Evolutionary conservation across 352 stramenopile genomes (phyloP).

Genomic region (Phytophthora tentaculata): DNA sequence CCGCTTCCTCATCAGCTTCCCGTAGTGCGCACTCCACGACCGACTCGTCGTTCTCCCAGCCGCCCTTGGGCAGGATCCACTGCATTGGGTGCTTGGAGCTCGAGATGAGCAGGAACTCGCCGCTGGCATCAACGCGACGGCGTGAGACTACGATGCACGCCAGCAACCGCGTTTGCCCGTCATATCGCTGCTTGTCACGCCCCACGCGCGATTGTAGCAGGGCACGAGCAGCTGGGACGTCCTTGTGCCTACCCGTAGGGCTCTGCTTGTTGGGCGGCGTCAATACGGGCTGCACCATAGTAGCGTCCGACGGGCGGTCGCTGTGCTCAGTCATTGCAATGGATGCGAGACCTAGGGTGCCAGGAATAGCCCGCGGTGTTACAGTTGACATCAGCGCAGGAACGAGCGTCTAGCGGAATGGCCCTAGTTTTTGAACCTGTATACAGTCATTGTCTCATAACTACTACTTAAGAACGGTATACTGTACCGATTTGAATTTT

Average conservation of each 20-base stretch:
- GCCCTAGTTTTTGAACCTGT: too few relatives aligned
- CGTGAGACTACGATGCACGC: slow-evolving; percentile 57
- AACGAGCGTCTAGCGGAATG: too few relatives aligned
- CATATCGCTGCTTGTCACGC: slow-evolving; percentile 73
- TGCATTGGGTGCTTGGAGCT: slow-evolving; percentile 86
- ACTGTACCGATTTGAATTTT: too few relatives aligned
- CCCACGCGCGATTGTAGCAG: slow-evolving; percentile 62
- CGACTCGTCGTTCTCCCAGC: slow-evolving; percentile 95
- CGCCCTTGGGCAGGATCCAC: slow-evolving; percentile 98
- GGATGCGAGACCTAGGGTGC: not conserved
- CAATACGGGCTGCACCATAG: slow-evolving; percentile 9
- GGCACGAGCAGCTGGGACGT: slow-evolving; percentile 10
- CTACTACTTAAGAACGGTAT: too few relatives aligned
- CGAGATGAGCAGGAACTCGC: slow-evolving; percentile 85
- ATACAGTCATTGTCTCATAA: too few relatives aligned
- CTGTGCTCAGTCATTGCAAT: slow-evolving; percentile 24
- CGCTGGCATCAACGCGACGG: not conserved
- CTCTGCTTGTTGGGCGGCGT: slow-evolving; percentile 27
- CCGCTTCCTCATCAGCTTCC: slow-evolving; percentile 95
- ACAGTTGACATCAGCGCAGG: too few relatives aligned
- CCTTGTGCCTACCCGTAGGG: slow-evolving; percentile 25
- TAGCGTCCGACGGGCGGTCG: slow-evolving; percentile 2
- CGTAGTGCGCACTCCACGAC: slow-evolving; percentile 90
- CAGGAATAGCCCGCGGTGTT: too few relatives aligned
- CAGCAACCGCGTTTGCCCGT: slow-evolving; percentile 60